These are phyloP conservation scores for Triangularia verruculosa DNA, from an alignment of 2,329 filamentous ascomycete species.

Conservation along the genomic window DNA sequence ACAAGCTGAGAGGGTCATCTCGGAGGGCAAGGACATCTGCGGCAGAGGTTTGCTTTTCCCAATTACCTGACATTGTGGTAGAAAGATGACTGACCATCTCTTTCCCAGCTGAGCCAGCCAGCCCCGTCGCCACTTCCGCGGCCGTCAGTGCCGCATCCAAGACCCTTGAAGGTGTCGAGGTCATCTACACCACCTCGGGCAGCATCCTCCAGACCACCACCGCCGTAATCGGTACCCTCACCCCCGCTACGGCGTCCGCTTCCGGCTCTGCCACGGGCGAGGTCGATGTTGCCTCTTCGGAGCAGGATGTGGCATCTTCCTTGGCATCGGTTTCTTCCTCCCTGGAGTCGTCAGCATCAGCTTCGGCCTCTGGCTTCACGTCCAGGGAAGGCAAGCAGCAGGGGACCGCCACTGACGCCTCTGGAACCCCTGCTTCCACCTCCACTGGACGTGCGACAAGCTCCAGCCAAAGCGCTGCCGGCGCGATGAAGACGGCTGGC, in stretches of 20 bases:
- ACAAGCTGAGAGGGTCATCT: slow-evolving; percentile 34
- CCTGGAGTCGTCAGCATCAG: background rate
- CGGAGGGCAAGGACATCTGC: slow-evolving; percentile 41
- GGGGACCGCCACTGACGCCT: background rate
- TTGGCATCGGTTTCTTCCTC: background rate
- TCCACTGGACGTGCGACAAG: background rate
- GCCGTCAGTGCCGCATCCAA: background rate
- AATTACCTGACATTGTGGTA: background rate
- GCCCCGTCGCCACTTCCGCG: background rate
- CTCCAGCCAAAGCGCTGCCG: background rate
- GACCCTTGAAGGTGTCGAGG: slow-evolving; percentile 4
- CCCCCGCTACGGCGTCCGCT: slow-evolving; percentile 4
- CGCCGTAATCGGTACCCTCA: slow-evolving; percentile 7
- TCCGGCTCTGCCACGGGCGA: slow-evolving; percentile 23
- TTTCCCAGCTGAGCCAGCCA: background rate
- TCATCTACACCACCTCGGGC: slow-evolving; percentile 14
- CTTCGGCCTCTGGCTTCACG: background rate
- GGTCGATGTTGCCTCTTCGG: slow-evolving; percentile 14
- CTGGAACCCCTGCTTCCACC: background rate
- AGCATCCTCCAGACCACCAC: slow-evolving; percentile 13
- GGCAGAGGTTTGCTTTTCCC: slow-evolving; percentile 33
- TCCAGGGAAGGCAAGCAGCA: background rate
- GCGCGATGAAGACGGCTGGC: background rate
- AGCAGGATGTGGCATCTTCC: background rate
- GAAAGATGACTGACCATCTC: background rate